These are phyloP conservation scores for Malus hybrid DNA, from an alignment of 331 rosid species.

Conservation along the genomic window DNA sequence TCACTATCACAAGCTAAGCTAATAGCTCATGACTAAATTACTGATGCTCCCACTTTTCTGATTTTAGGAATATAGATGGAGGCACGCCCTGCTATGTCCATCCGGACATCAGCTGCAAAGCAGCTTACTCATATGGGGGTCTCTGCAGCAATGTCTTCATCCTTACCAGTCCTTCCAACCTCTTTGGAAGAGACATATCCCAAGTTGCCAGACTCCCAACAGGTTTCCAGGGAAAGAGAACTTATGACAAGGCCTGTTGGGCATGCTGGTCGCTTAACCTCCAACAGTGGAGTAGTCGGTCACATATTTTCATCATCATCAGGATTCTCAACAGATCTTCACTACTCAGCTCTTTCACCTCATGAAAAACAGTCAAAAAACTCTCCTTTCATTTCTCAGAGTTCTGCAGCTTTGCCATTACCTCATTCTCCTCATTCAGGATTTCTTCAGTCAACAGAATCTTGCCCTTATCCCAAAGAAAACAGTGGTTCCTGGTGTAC, in stretches of 20 bases:
- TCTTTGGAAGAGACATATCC: conserved; percentile 60
- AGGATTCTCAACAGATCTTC: conserved; percentile 75
- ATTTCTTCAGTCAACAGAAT: conserved; percentile 38
- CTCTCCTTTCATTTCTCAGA: conserved; percentile 49
- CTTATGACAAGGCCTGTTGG: conserved; percentile 36
- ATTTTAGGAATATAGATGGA: conserved; percentile 56
- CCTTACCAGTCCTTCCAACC: conserved; percentile 52
- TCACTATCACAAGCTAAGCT: conserved; percentile 7
- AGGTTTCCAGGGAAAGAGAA: conserved; percentile 47
- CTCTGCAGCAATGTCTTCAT: conserved; percentile 54
- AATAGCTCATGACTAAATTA: conserved; percentile 10
- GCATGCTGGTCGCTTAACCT: conserved; percentile 44
- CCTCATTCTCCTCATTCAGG: conserved; percentile 54
- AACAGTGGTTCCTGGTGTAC: conserved; percentile 62
- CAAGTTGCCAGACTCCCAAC: conserved; percentile 60
- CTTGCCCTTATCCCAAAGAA: conserved; percentile 51
- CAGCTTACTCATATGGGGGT: conserved; percentile 57
- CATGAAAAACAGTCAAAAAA: conserved; percentile 47
- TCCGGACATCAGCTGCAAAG: conserved; percentile 54
- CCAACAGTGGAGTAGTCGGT: conserved; percentile 70
- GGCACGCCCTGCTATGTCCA: conserved; percentile 61
- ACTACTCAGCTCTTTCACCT: conserved; percentile 64
- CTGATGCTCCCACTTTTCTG: conserved; percentile 22
- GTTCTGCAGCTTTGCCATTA: conserved; percentile 39
- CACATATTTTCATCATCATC: conserved; percentile 82